A percentile compares a stretch with the other conserved stretches of the same genome.
phyloP scores from a whole-genome alignment of 371 early-diverging fungal genomes.

The Actinomortierella wolfii region DNA sequence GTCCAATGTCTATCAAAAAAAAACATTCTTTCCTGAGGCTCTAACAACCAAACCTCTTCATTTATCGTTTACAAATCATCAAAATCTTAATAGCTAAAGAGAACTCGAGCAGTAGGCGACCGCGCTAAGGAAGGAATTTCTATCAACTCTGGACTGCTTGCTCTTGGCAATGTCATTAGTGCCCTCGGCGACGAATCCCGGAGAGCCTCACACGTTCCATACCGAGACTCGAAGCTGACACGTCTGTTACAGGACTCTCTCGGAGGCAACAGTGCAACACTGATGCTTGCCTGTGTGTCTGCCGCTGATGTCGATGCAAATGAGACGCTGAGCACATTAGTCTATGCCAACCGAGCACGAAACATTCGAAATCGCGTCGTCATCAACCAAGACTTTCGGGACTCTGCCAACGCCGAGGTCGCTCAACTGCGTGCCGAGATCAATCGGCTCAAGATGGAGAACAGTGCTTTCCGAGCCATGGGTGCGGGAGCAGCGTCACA shows the following conservation, averaged over 20 bases:
- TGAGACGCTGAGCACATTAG: slow-evolving; percentile 93
- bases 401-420: slow-evolving; percentile 61
- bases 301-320: slow-evolving; percentile 79
- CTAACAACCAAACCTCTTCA: background rate
- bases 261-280: slow-evolving; percentile 89
- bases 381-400: slow-evolving; percentile 76
- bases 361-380: slow-evolving; percentile 86
- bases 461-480: slow-evolving; percentile 55
- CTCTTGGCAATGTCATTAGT: slow-evolving; percentile 98
- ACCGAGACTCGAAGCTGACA: slow-evolving; percentile 99
- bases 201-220: slow-evolving; percentile 82
- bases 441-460: slow-evolving; percentile 70
- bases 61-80: background rate
- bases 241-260: slow-evolving; percentile 96
- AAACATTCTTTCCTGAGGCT: no score
- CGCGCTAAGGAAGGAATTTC: slow-evolving; percentile 96
- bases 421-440: slow-evolving; percentile 75
- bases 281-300: slow-evolving; percentile 94
- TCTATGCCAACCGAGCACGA: slow-evolving; percentile 89
- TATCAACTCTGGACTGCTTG: slow-evolving; percentile 96
- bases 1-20: background rate
- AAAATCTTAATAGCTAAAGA: slow-evolving; percentile 73
- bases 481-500: slow-evolving; percentile 43
- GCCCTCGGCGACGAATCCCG: slow-evolving; percentile 91
- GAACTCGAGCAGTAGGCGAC: slow-evolving; percentile 93